phyloP scores from a whole-genome alignment of 768 basidiomycete genomes.

The Sutorius australiensis region DNA sequence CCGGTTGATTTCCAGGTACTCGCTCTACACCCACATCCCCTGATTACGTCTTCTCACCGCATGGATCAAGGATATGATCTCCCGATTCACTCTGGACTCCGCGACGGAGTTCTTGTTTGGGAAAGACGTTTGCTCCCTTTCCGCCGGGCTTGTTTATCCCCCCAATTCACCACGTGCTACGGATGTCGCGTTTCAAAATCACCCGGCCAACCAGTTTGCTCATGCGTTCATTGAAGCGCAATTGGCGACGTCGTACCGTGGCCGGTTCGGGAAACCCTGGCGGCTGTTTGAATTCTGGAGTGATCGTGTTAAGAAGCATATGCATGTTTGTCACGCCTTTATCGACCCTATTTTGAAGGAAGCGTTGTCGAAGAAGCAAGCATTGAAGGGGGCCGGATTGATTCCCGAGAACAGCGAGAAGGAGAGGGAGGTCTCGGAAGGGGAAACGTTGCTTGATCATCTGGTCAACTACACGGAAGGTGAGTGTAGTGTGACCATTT shows the following conservation, averaged over 20 bases:
- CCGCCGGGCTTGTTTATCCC: conserved; percentile 48
- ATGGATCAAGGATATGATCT: conserved; percentile 42
- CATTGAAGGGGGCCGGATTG: conserved; percentile 20
- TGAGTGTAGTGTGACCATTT: neutral
- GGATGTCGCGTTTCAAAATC: conserved; percentile 16
- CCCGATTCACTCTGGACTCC: conserved; percentile 57
- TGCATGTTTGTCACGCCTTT: conserved; percentile 47
- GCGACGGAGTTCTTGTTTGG: conserved; percentile 58
- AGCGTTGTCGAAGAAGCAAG: conserved; percentile 40
- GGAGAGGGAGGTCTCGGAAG: conserved; percentile 17
- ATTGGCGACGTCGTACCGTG: conserved; percentile 35
- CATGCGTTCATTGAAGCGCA: conserved; percentile 51
- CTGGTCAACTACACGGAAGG: conserved; percentile 31
- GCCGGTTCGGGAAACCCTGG: conserved; percentile 44
- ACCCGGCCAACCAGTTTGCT: conserved; percentile 42
- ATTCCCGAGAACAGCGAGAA: conserved; percentile 6
- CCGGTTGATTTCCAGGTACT: conserved; percentile 56
- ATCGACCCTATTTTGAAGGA: conserved; percentile 51
- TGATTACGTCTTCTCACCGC: neutral
- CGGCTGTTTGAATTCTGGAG: conserved; percentile 49
- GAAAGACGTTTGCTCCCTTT: conserved; percentile 43
- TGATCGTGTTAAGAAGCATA: conserved; percentile 43
- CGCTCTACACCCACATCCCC: neutral
- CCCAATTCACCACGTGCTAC: conserved; percentile 14
- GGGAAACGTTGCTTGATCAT: conserved; percentile 29